Conservation (phyloP, 208 protist genomes). For the Spironucleus salmonicida region DNA sequence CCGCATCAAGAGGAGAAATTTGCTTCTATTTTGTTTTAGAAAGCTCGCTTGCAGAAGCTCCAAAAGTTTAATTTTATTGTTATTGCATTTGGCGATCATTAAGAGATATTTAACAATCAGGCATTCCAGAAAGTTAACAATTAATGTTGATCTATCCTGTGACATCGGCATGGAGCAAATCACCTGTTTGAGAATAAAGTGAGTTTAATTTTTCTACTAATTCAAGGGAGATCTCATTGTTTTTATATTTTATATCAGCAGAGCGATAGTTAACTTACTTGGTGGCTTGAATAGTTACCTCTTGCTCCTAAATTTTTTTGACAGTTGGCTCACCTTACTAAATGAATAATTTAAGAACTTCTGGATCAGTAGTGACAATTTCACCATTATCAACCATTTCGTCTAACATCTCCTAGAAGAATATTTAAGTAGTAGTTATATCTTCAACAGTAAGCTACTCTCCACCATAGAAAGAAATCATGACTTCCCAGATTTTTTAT, state of each 20-base stretch:
- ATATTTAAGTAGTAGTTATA: neutral
- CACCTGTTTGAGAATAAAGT: neutral
- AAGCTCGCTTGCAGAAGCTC: too few species aligned
- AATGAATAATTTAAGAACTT: slow-evolving; percentile 25
- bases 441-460: neutral
- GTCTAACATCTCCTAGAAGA: slow-evolving; percentile 14
- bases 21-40: too few species aligned
- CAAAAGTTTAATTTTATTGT: too few species aligned
- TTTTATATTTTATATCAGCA: neutral
- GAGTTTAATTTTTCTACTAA: neutral
- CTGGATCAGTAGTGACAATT: slow-evolving; percentile 19
- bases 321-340: neutral
- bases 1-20: neutral
- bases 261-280: neutral
- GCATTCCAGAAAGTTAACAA: slow-evolving; percentile 8
- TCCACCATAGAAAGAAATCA: neutral
- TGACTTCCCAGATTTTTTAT: neutral
- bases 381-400: slow-evolving; percentile 25
- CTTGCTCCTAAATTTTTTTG: neutral
- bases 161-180: slow-evolving; percentile 16
- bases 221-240: slow-evolving; percentile 17
- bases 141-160: neutral
- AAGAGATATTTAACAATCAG: neutral
- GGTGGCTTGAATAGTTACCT: slow-evolving; percentile 26
- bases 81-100: too few species aligned